A percentile compares a stretch with the other conserved stretches of the same genome.
Conservation (phyloP, 116 monocot species). For the Iris pallida region DNA sequence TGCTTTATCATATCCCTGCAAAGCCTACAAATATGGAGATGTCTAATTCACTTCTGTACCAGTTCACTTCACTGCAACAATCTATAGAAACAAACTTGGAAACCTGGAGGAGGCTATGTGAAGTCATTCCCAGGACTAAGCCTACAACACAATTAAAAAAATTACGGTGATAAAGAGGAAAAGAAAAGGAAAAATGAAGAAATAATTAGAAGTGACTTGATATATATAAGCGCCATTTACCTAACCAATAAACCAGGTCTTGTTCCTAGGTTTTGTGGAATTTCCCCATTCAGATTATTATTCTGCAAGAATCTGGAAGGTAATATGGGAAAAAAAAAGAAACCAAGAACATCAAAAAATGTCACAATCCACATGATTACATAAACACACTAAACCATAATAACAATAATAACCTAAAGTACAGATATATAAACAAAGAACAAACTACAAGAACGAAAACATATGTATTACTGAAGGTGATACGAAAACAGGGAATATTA, state of each 20-base stretch:
- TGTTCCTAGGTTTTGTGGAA: conserved; percentile 39
- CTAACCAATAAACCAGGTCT: conserved; percentile 41
- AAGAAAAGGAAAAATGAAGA: background rate
- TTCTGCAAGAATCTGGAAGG: conserved; percentile 71
- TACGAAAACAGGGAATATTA: too few relatives aligned
- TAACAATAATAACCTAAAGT: background rate
- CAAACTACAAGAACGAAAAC: too few relatives aligned
- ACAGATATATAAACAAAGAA: background rate
- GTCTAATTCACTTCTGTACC: background rate
- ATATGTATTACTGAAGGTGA: too few relatives aligned
- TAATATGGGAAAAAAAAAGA: background rate
- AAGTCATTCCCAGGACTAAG: conserved; percentile 37
- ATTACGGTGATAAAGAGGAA: background rate
- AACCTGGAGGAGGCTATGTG: conserved; percentile 3
- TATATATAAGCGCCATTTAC: conserved; percentile 34
- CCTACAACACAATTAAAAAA: conserved; percentile 13
- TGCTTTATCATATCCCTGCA: background rate
- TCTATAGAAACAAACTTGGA: background rate
- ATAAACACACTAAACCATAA: background rate
- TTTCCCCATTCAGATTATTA: conserved; percentile 55
- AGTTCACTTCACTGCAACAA: background rate
- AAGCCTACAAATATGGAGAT: background rate
- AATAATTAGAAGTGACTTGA: background rate
- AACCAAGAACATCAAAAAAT: background rate
- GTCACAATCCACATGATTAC: background rate